These are phyloP conservation scores for Hirsutella rhossiliensis DNA, from an alignment of 2,329 filamentous ascomycete species.

Conservation along the genomic window DNA sequence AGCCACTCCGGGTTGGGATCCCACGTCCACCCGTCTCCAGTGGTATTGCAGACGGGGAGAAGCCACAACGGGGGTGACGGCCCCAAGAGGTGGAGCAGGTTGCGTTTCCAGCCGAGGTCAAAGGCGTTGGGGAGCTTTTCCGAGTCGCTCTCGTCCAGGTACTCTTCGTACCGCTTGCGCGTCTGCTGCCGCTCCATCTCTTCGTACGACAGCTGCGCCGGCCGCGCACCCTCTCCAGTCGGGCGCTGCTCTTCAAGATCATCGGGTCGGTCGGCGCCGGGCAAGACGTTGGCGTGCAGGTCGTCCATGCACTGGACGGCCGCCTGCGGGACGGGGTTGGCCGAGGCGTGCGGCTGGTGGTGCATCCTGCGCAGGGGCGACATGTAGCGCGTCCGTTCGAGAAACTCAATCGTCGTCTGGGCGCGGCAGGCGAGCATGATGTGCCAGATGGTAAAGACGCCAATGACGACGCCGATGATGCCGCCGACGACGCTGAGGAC, in stretches of 20 bases:
- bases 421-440: slow-evolving; percentile 66
- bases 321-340: slow-evolving; percentile 37
- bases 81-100: slow-evolving; percentile 74
- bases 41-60: slow-evolving; percentile 73
- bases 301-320: slow-evolving; percentile 64
- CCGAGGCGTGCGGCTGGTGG: slow-evolving; percentile 44
- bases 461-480: slow-evolving; percentile 82
- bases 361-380: slow-evolving; percentile 65
- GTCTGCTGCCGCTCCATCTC: slow-evolving; percentile 43
- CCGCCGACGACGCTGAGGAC: slow-evolving; percentile 76
- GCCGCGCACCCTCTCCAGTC: slow-evolving; percentile 12
- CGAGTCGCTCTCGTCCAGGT: slow-evolving; percentile 82
- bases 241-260: slow-evolving; percentile 57
- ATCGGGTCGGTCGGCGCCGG: slow-evolving; percentile 68
- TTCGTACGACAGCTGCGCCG: slow-evolving; percentile 38
- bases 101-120: slow-evolving; percentile 72
- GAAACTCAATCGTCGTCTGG: slow-evolving; percentile 88
- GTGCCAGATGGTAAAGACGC: slow-evolving; percentile 88
- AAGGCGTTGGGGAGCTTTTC: slow-evolving; percentile 87
- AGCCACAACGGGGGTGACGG: slow-evolving; percentile 60
- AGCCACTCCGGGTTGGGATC: slow-evolving; percentile 73
- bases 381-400: slow-evolving; percentile 92
- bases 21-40: slow-evolving; percentile 90
- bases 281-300: slow-evolving; percentile 69
- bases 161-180: slow-evolving; percentile 49